These are phyloP conservation scores for Aspergillus texensis DNA, from an alignment of 2,329 filamentous ascomycete species.

Conservation along the genomic window DNA sequence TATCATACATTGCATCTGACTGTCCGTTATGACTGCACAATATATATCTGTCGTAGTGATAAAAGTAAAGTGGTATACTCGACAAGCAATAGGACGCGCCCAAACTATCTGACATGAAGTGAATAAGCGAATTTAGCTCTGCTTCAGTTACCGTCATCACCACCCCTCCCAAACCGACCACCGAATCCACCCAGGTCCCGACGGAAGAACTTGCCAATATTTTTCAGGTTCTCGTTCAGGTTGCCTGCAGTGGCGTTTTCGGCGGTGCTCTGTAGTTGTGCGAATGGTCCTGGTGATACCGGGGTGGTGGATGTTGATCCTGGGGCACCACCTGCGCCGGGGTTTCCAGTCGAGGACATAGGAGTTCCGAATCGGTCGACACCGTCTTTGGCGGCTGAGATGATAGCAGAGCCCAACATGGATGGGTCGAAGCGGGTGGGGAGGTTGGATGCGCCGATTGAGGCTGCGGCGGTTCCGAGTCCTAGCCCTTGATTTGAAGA, in stretches of 20 bases:
- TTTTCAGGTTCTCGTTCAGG: conserved; percentile 91
- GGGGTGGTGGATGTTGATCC: conserved; percentile 25
- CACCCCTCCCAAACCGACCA: conserved; percentile 64
- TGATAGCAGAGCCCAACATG: conserved; percentile 80
- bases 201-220: conserved; percentile 94
- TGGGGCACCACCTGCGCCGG: conserved; percentile 27
- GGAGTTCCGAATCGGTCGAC: conserved; percentile 74
- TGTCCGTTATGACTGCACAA: not conserved
- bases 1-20: not conserved
- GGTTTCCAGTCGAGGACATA: conserved; percentile 21
- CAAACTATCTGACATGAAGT: not conserved
- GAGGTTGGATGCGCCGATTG: conserved; percentile 49
- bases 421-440: conserved; percentile 75
- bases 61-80: not conserved
- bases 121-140: not conserved
- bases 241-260: conserved; percentile 60
- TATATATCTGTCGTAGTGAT: not conserved
- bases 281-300: conserved; percentile 25
- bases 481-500: conserved; percentile 50
- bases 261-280: conserved; percentile 26
- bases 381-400: conserved; percentile 84
- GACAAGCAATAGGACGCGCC: not conserved
- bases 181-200: conserved; percentile 80
- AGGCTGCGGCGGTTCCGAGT: conserved; percentile 42
- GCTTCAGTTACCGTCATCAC: conserved; percentile 29